Percentiles rank a stretch among this genome's conserved stretches.
Evolutionary conservation across 1,284 basidiomycete species (phyloP).

Genomic region (Fomitopsis schrenkii): DNA sequence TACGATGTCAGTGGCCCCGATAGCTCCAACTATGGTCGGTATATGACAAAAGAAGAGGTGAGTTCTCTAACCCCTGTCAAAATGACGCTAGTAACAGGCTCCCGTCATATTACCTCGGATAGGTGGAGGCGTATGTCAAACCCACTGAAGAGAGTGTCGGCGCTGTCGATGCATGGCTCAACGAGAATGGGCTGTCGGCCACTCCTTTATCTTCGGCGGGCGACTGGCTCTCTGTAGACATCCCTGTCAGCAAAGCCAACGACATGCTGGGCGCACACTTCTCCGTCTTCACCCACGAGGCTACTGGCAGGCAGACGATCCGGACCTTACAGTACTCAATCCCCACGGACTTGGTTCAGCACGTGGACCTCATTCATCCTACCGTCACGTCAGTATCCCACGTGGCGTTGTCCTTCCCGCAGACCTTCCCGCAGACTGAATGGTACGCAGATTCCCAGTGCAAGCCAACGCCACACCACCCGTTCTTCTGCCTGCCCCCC

Average conservation of each 20-base stretch:
- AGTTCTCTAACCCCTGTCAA: not conserved
- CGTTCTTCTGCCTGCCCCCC: not conserved
- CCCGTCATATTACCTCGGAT: conserved; percentile 2
- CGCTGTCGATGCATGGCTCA: conserved; percentile 32
- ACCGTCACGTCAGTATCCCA: conserved; percentile 22
- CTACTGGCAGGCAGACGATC: conserved; percentile 22
- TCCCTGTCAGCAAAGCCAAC: conserved; percentile 33
- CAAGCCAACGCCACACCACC: not conserved
- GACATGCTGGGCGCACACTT: conserved; percentile 31
- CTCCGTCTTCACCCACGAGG: conserved; percentile 29
- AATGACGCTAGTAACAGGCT: not conserved
- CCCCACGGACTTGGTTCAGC: conserved; percentile 27
- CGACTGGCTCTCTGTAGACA: conserved; percentile 34
- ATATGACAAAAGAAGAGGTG: conserved; percentile 15
- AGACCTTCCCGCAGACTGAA: not conserved
- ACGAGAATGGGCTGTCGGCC: conserved; percentile 28
- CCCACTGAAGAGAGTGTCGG: conserved; percentile 28
- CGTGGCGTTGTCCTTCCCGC: conserved; percentile 2
- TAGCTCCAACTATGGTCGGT: conserved; percentile 14
- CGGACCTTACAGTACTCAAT: conserved; percentile 37
- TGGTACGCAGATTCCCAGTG: not conserved
- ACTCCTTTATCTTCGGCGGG: conserved; percentile 27
- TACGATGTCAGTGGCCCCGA: conserved; percentile 16
- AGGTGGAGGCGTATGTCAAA: conserved; percentile 32
- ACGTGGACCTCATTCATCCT: conserved; percentile 35